Base-by-base conservation (phyloP, 257 asterid genomes). In the Rubia yunnanensis region DNA sequence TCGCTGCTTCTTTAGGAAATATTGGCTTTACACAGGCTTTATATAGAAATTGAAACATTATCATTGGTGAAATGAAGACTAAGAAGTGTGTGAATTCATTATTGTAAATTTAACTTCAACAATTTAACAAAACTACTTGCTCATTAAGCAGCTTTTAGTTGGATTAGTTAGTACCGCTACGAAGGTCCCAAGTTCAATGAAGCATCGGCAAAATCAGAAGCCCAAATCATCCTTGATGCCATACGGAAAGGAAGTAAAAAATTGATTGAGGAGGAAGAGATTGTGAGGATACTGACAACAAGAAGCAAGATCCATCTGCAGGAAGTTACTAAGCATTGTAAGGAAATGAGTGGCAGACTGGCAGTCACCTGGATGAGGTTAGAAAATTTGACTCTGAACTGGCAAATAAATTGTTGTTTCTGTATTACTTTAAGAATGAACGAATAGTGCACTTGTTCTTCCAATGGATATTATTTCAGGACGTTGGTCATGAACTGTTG, bases 81-180 rank as follows among this genome's bases (percentile, higher is more conserved):
- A 1, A 2, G 11, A 39, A 39, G 11, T 39, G 46, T 39, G 46
- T 39, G 46, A 39, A 8, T 39, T 8, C 2, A 39, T 32, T 32
- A 32, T 32, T 46, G 20, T 46, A 46, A 46, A 13, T 0, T 4
- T 10, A 41, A 41, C 52, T 11, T 11, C 36, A 14, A 9, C n/a
- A 0, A 24, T 53, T 10, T 8, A 0, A 46, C 28, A 0, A 31
- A 23, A 24, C 15, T 3, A 13, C 9, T 24, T 63, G 18, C 32
- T 7, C 57, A 38, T 36, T 39, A 34, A 35, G 56, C 94, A 88
- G 98, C 86, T 89, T 65, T 73, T 92, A 81, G 84, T 89, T 66
- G 95, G 80, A 20, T 66, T 92, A 3, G 78, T 89, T 82, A 89
- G 91, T 89, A 88, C 41, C 86, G 96, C 3, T 89, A 92, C 11